phyloP scores from a whole-genome alignment of 2,329 filamentous ascomycete species.

The Botrytis porri region DNA sequence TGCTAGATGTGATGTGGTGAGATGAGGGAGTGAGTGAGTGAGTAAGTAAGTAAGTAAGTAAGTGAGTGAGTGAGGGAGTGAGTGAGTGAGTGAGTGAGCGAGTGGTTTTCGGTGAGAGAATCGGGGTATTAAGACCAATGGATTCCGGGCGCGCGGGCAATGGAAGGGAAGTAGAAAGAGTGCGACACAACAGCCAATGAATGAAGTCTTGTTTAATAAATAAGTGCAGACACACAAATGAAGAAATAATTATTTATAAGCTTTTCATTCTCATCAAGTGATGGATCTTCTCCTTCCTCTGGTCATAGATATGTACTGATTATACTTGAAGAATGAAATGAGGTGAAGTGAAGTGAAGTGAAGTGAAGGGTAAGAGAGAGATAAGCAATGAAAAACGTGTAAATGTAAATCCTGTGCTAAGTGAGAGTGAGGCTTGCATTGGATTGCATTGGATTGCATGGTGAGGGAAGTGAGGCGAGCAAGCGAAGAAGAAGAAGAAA shows the following conservation, averaged over 20 bases:
- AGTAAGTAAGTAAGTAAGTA: neutral
- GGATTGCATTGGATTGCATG: neutral
- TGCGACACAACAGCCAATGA: neutral
- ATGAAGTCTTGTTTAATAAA: neutral
- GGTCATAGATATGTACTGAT: neutral
- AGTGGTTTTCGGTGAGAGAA: slow-evolving; percentile 17
- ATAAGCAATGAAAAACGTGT: neutral
- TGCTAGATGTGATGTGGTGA: neutral
- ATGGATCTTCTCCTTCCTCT: neutral
- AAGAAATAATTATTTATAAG: neutral
- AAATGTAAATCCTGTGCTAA: neutral
- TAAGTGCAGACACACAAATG: neutral
- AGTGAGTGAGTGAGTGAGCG: neutral
- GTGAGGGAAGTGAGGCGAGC: slow-evolving; percentile 16
- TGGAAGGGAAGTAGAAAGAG: neutral
- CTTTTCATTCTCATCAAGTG: neutral
- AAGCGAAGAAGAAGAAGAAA: slow-evolving; percentile 12
- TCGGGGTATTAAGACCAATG: slow-evolving; percentile 4
- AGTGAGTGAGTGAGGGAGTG: neutral
- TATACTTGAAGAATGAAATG: neutral
- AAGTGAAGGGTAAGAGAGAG: neutral
- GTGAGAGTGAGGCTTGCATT: slow-evolving; percentile 6
- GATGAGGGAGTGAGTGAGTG: neutral
- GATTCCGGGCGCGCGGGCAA: neutral
- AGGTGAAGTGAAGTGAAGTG: neutral